A percentile compares a stretch with the other conserved stretches of the same genome.
These are phyloP conservation scores for Phytopythium montanum DNA, from an alignment of 352 stramenopile genomes.

Conservation along the genomic window DNA sequence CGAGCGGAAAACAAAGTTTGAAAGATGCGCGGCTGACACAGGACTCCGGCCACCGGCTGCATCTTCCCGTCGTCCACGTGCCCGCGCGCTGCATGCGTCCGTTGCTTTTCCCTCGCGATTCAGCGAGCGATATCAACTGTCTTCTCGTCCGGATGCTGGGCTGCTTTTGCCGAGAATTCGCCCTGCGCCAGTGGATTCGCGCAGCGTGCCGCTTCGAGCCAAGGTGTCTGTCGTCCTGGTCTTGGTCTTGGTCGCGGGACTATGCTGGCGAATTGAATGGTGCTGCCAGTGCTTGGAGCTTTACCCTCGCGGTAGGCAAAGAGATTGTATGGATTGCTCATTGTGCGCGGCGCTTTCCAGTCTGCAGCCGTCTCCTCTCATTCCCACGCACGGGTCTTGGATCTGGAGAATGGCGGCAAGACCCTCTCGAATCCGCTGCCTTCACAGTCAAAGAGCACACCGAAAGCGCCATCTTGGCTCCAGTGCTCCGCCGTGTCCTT, in stretches of 20 bases:
- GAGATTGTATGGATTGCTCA: background rate
- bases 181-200: background rate
- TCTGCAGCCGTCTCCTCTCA: background rate
- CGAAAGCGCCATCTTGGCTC: background rate
- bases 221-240: too few species aligned
- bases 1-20: slow-evolving; percentile 1
- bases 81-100: background rate
- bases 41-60: background rate
- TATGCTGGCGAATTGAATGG: background rate
- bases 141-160: background rate
- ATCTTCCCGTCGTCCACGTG: background rate
- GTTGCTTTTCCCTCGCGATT: background rate
- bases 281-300: background rate
- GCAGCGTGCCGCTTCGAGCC: background rate
- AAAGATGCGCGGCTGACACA: background rate
- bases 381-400: background rate
- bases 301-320: background rate
- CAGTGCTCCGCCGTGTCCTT: background rate
- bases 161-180: background rate
- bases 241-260: background rate
- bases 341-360: background rate
- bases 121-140: background rate
- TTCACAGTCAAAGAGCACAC: background rate
- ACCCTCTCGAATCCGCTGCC: background rate
- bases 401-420: background rate